Base-by-base conservation (phyloP, 495 filamentous ascomycete genomes). In the Penicillium coprophilum region DNA sequence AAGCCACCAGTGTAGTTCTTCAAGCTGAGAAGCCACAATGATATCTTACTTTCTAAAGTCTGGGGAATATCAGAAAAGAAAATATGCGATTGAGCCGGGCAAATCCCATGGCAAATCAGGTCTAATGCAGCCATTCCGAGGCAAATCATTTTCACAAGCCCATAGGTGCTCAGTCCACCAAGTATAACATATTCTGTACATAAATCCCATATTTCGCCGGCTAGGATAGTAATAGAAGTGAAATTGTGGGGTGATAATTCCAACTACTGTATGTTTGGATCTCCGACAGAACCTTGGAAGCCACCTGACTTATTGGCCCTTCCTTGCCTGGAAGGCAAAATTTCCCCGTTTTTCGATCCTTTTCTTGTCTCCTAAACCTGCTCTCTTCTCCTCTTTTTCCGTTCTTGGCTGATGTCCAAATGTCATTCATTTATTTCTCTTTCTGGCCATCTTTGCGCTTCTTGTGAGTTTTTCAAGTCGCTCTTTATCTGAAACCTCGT, bases 381-480 rank as follows among this genome's bases (percentile, higher is more conserved):
- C 21, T 38, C 20, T 39, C 34, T 50, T 39, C 30, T 45, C 39
- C 28, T 20, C 13, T 27, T 12, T 36, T 24, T 24, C 31, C 2
- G 23, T n/a, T 50, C 17, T 12, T 24, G 31, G 47, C 15, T 39
- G 12, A 38, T 21, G 39, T 21, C 27, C 50, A 43, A 40, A 53
- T 44, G 50, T 53, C 38, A 45, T 10, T 53, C 50, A n/a, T 53
- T 53, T 28, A 44, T 45, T 38, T n/a, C 11, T n/a, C 27, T 34
- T 17, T 23, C n/a, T 21, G 34, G 12, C 21, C 20, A 10, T 24
- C 48, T 31, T 53, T 8, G 24, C 39, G 5, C 50, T 36, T 36
- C 31, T 19, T 5, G 23, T 50, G 30, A 23, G 24, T 21, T 19
- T 15, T 39, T 46, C 20, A 15, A 36, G 28, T 20, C 31, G 38